phyloP scores from a whole-genome alignment of 306 rosid genomes.

The Neltuma alba region DNA sequence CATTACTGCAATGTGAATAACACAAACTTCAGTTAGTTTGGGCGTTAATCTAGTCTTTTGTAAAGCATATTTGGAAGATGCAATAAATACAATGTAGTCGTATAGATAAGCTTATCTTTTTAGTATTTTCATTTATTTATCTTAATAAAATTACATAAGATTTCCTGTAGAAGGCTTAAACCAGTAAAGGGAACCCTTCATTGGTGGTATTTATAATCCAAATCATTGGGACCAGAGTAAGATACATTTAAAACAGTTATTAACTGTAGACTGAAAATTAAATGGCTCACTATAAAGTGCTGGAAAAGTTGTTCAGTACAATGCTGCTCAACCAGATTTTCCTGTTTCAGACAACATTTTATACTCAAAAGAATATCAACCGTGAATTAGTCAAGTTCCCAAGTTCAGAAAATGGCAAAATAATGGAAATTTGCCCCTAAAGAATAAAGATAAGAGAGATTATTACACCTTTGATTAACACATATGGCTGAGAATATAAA shows the following conservation, averaged over 20 bases:
- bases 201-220: not conserved
- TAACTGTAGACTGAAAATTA: not conserved
- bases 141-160: not conserved
- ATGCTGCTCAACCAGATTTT: not conserved
- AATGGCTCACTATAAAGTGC: slow-evolving; percentile 1
- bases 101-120: not conserved
- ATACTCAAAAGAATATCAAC: not conserved
- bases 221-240: not conserved
- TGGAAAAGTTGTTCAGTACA: not conserved
- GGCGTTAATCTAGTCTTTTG: not conserved
- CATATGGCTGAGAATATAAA: slow-evolving; percentile 31
- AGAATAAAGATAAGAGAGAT: too few species aligned
- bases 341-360: not conserved
- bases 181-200: not conserved
- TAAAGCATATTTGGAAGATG: not conserved
- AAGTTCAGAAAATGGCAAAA: not conserved
- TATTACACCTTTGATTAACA: slow-evolving; percentile 19
- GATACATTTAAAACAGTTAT: not conserved
- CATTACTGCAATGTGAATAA: slow-evolving; percentile 47
- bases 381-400: not conserved
- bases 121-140: not conserved
- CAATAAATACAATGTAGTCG: not conserved
- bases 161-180: not conserved
- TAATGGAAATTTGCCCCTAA: not conserved
- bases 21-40: slow-evolving; percentile 11